Evolutionary conservation across 1,139 yeast species (phyloP).

Genomic region (Pichia sp.): DNA sequence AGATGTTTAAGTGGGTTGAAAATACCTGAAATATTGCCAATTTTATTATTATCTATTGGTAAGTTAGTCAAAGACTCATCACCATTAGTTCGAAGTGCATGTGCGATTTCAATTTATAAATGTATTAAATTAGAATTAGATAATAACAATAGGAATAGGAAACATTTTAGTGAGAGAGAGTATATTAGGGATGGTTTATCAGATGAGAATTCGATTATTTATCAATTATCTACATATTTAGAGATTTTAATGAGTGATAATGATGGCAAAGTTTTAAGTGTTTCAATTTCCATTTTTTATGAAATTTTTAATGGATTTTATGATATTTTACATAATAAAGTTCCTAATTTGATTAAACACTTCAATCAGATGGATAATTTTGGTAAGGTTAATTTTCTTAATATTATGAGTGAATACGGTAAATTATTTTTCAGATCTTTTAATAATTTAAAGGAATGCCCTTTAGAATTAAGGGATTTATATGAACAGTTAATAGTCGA

Average conservation of each 20-base stretch:
- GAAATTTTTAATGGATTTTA: conserved; percentile 52
- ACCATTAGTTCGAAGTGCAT: conserved; percentile 70
- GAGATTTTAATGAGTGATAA: conserved; percentile 54
- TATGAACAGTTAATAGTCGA: conserved; percentile 8
- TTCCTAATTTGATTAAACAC: conserved; percentile 51
- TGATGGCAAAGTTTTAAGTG: conserved; percentile 59
- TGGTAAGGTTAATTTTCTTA: conserved; percentile 59
- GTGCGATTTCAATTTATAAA: conserved; percentile 72
- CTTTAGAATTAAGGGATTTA: conserved; percentile 15
- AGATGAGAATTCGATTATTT: conserved; percentile 27
- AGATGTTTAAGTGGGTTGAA: conserved; percentile 75
- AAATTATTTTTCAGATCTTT: conserved; percentile 45
- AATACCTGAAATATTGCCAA: conserved; percentile 74
- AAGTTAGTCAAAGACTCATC: conserved; percentile 66
- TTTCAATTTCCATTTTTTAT: conserved; percentile 56
- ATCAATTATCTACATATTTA: conserved; percentile 45
- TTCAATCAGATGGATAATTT: conserved; percentile 63
- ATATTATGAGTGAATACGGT: conserved; percentile 60
- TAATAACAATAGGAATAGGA: not conserved
- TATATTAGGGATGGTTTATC: conserved; percentile 33
- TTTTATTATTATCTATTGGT: conserved; percentile 65
- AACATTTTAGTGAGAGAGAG: conserved; percentile 11
- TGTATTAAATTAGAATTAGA: conserved; percentile 40
- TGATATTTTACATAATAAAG: conserved; percentile 66
- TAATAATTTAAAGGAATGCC: conserved; percentile 13